These are phyloP conservation scores for Eimeria praecox DNA, from an alignment of 169 alveolate species.

Conservation along the genomic window DNA sequence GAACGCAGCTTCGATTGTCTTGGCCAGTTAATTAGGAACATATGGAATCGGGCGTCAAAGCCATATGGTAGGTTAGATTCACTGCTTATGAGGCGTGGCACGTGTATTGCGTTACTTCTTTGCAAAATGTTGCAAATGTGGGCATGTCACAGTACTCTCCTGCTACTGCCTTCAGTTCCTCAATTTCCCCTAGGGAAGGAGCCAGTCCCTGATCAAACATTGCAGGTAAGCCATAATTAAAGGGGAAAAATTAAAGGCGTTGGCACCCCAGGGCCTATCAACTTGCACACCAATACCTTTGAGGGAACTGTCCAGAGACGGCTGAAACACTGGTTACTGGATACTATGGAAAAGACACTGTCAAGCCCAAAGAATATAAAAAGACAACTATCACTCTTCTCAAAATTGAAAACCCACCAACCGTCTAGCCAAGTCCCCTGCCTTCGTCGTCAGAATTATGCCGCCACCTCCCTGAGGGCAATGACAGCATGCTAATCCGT, in stretches of 20 bases:
- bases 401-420: neutral
- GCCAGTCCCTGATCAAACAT: constrained; percentile 58
- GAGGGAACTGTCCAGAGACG: neutral
- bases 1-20: neutral
- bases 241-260: no score
- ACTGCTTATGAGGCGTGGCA: neutral
- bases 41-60: neutral
- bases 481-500: neutral
- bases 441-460: constrained; percentile 64
- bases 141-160: constrained; percentile 70
- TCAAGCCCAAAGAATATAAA: neutral
- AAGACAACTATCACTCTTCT: neutral
- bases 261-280: neutral
- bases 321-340: neutral
- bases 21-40: neutral
- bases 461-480: constrained; percentile 63
- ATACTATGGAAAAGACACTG: neutral
- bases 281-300: neutral
- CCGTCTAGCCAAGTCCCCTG: constrained; percentile 68
- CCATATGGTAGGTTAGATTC: neutral
- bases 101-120: constrained; percentile 24
- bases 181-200: constrained; percentile 56
- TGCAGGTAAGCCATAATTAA: neutral
- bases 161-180: constrained; percentile 52
- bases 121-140: constrained; percentile 67